Percentiles rank a stretch among this genome's conserved stretches.
Conservation (phyloP, 345 rosid genomes). For the Lenwebbia sp. region DNA sequence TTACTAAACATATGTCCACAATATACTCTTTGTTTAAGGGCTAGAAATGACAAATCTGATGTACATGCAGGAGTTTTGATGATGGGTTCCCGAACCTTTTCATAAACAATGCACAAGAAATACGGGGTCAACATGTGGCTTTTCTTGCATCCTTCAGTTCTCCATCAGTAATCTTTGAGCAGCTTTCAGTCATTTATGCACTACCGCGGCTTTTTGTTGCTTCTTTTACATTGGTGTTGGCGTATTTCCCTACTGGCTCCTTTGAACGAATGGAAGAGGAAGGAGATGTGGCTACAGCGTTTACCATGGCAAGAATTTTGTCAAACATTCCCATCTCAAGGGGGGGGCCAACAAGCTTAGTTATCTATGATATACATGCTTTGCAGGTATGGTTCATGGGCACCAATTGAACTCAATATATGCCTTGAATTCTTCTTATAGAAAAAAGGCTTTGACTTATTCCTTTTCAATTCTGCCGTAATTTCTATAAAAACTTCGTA, state of each 20-base stretch:
- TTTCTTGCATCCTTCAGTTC: slow-evolving; percentile 92
- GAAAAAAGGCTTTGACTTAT: neutral
- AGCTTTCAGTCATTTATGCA: slow-evolving; percentile 92
- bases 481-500: neutral
- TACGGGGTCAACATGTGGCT: slow-evolving; percentile 91
- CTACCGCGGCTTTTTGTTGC: slow-evolving; percentile 88
- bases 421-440: neutral
- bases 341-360: slow-evolving; percentile 96
- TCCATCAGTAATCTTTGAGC: slow-evolving; percentile 88
- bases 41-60: neutral
- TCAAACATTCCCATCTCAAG: slow-evolving; percentile 94
- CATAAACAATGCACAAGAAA: slow-evolving; percentile 86
- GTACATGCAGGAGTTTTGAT: slow-evolving; percentile 65
- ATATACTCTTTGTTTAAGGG: neutral
- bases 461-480: neutral
- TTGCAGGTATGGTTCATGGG: slow-evolving; percentile 46
- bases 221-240: slow-evolving; percentile 83
- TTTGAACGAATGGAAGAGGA: slow-evolving; percentile 99
- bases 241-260: slow-evolving; percentile 97
- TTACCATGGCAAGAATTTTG: slow-evolving; percentile 92
- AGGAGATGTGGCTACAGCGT: slow-evolving; percentile 98
- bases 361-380: slow-evolving; percentile 95
- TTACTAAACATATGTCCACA: neutral
- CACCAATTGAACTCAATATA: neutral
- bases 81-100: slow-evolving; percentile 95